These are phyloP conservation scores for Apiotrichum mycotoxinovorans DNA, from an alignment of 1,284 basidiomycete genomes.

Conservation along the genomic window DNA sequence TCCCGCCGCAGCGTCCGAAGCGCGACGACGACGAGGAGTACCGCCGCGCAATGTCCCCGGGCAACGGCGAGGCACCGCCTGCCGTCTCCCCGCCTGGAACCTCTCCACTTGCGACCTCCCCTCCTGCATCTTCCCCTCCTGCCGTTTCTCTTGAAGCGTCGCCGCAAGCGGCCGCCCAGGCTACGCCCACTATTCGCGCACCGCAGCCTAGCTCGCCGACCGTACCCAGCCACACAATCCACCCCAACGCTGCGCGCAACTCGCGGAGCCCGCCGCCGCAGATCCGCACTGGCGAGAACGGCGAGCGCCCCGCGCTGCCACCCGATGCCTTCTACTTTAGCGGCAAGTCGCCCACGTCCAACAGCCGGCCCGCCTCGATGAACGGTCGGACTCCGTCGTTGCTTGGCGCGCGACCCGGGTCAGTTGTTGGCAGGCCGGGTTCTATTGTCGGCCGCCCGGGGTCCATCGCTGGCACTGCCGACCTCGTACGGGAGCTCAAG, in stretches of 20 bases:
- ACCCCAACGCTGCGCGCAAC: slow-evolving; percentile 19
- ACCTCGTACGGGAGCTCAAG: slow-evolving; percentile 72
- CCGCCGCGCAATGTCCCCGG: slow-evolving; percentile 46
- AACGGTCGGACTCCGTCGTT: slow-evolving; percentile 31
- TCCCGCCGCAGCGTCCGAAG: slow-evolving; percentile 59
- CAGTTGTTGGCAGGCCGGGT: slow-evolving; percentile 12
- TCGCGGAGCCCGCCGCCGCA: slow-evolving; percentile 42
- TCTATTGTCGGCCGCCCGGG: slow-evolving; percentile 43
- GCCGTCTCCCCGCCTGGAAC: too few species aligned
- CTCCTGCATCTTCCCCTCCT: too few species aligned
- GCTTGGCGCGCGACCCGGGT: slow-evolving; percentile 13
- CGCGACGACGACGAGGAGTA: slow-evolving; percentile 64
- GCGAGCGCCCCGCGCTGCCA: slow-evolving; percentile 41
- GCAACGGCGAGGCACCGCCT: too few species aligned
- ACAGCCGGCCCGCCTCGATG: slow-evolving; percentile 51
- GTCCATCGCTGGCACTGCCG: slow-evolving; percentile 60
- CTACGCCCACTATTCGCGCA: slow-evolving; percentile 9
- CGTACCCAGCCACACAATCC: slow-evolving; percentile 18
- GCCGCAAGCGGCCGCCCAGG: slow-evolving; percentile 25
- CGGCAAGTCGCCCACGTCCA: slow-evolving; percentile 57
- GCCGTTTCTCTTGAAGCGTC: too few species aligned
- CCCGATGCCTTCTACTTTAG: slow-evolving; percentile 62
- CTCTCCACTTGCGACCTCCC: slow-evolving; percentile 14
- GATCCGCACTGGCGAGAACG: slow-evolving; percentile 29
- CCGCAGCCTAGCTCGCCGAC: not conserved